Evolutionary conservation across 2,329 filamentous ascomycete species (phyloP), one percentile per base, ranked within the genome.

Genomic region (Epichloe coenophiala): DNA sequence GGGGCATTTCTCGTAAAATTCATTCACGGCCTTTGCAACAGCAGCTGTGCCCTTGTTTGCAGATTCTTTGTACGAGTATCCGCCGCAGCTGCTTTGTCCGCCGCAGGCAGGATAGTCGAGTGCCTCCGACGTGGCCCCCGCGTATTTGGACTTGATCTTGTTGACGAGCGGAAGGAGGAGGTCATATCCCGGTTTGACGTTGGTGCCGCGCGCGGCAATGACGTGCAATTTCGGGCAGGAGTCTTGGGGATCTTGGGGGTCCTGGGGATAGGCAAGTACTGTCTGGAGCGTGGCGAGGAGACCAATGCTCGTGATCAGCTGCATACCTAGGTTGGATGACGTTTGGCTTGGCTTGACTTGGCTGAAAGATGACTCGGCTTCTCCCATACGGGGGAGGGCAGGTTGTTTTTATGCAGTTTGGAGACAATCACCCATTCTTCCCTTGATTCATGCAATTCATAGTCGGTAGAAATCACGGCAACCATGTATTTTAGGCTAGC

Each of bases 101-200:
- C 81, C 81, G 41, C 79, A 83, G 2, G 82, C 82, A 38, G 83
- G 77, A 57, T 81, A 80, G 38, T 53, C 60, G 54, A 81, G 78
- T 17, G 77, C 73, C 54, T 79, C 76, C 1, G 75, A 65, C 0
- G 75, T 78, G 1, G 75, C 63, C 1, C 75, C 76, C 0, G 74
- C 57, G 55, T 76, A 73, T 3, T 73, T 68, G 35, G 60, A 62
- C 3, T 71, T 61, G 40, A 80, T 68, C 49, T 70, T 63, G 55
- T 78, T 70, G 19, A 81, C 72, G 12, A 80, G 67, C 0, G 68
- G 69, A 21, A 66, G 65, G 2, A 74, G 67, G 0, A 73, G 71
- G 8, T 77, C 77, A 54, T 74, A 80, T 1, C 77, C 77, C 1
- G 71, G 66, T 4, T 69, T 60, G 0, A 74, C 76, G 0, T 71